Conservation (phyloP, 345 rosid genomes). For the Citrus reticulata region DNA sequence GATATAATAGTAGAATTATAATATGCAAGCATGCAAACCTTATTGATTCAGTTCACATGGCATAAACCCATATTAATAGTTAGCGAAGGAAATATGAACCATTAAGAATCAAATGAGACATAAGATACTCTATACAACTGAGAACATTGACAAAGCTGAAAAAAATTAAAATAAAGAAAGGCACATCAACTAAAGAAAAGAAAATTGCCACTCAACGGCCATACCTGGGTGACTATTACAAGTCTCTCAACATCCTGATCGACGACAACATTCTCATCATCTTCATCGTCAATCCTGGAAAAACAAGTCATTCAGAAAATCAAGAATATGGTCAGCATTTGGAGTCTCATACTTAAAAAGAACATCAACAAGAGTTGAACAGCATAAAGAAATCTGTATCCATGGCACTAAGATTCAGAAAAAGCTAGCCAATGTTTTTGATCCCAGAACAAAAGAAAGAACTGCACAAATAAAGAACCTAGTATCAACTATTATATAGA, state of each 20-base stretch:
- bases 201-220: background rate
- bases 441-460: background rate
- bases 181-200: background rate
- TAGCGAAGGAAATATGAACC: background rate
- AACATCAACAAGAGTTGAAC: background rate
- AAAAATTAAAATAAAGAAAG: background rate
- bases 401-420: background rate
- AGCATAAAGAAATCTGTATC: background rate
- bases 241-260: conserved; percentile 93
- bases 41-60: background rate
- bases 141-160: background rate
- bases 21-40: background rate
- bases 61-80: background rate
- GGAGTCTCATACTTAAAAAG: background rate
- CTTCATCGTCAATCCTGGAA: conserved; percentile 75
- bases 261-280: conserved; percentile 61
- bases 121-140: background rate
- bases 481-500: background rate
- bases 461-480: background rate
- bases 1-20: background rate
- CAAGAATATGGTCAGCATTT: background rate
- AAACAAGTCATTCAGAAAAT: conserved; percentile 13
- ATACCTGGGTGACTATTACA: conserved; percentile 95
- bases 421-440: background rate
- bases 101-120: background rate